A percentile compares a stretch with the other conserved stretches of the same genome.
phyloP scores from a whole-genome alignment of 805 yeast genomes.

The Naumovozyma dairenensis region DNA sequence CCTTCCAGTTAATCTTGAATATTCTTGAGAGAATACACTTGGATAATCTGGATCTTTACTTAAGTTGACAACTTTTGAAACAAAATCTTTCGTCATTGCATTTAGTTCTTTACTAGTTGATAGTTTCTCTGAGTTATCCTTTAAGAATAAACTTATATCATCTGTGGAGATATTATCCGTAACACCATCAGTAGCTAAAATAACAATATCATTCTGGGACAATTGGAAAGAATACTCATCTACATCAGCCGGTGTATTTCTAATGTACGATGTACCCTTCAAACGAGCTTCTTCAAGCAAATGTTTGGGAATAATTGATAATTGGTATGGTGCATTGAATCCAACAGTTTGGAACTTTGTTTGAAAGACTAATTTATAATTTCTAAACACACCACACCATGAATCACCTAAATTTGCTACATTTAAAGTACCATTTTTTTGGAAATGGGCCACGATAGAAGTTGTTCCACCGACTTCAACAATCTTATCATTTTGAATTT shows the following conservation, averaged over 20 bases:
- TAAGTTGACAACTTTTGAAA: conserved; percentile 52
- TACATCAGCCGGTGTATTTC: conserved; percentile 60
- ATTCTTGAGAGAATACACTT: conserved; percentile 75
- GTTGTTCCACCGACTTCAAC: conserved; percentile 92
- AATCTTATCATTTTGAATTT: conserved; percentile 41
- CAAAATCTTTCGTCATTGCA: conserved; percentile 45
- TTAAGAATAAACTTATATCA: conserved; percentile 61
- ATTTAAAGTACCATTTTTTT: conserved; percentile 40
- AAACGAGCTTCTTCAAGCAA: conserved; percentile 43
- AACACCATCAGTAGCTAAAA: conserved; percentile 91
- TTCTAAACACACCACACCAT: conserved; percentile 81
- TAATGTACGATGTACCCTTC: conserved; percentile 54
- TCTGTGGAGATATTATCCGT: conserved; percentile 71
- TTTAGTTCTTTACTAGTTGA: conserved; percentile 30
- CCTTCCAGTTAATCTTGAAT: conserved; percentile 10
- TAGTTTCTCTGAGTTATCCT: conserved; percentile 32
- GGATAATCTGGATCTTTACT: conserved; percentile 68
- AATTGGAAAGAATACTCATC: conserved; percentile 60
- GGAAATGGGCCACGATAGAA: conserved; percentile 70
- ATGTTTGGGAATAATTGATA: conserved; percentile 70
- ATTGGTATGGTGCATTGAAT: conserved; percentile 87
- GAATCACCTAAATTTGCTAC: conserved; percentile 90
- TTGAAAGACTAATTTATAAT: conserved; percentile 47
- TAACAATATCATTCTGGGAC: conserved; percentile 59
- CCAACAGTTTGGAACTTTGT: conserved; percentile 75